These are phyloP conservation scores for Hibiscus mutabilis DNA, from an alignment of 345 rosid species.

Conservation along the genomic window DNA sequence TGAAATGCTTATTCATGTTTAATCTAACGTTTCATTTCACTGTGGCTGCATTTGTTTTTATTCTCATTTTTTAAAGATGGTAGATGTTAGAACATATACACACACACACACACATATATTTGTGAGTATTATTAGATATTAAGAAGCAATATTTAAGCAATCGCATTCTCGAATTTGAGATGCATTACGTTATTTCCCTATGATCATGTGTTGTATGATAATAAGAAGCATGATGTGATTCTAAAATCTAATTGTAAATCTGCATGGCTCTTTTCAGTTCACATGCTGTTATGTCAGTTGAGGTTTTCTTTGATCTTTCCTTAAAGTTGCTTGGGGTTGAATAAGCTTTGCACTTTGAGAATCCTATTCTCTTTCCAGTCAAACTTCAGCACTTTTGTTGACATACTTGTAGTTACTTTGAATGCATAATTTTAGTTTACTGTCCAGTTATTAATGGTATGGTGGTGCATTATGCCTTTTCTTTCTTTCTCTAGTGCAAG, in stretches of 20 bases:
- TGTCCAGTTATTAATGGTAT: conserved; percentile 5
- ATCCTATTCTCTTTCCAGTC: not conserved
- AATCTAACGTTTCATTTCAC: not conserved
- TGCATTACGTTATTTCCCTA: not conserved
- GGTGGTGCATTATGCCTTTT: conserved; percentile 9
- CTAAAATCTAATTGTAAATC: not conserved
- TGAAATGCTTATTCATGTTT: not conserved
- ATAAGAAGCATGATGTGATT: not conserved
- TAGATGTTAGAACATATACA: no score
- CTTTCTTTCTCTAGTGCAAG: conserved; percentile 52
- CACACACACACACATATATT: no score
- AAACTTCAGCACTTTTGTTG: not conserved
- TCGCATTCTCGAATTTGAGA: not conserved
- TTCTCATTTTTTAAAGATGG: no score
- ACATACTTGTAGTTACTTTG: not conserved
- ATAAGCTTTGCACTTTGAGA: not conserved
- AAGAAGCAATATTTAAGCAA: not conserved
- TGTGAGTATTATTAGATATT: not conserved
- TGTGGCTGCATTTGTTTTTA: not conserved
- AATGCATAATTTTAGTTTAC: not conserved
- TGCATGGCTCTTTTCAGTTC: not conserved
- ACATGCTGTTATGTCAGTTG: not conserved
- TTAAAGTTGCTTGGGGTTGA: not conserved
- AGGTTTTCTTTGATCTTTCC: not conserved
- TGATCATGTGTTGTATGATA: not conserved